Base-by-base conservation (phyloP, 2,329 filamentous ascomycete species). In the Emmonsiellopsis sp. region DNA sequence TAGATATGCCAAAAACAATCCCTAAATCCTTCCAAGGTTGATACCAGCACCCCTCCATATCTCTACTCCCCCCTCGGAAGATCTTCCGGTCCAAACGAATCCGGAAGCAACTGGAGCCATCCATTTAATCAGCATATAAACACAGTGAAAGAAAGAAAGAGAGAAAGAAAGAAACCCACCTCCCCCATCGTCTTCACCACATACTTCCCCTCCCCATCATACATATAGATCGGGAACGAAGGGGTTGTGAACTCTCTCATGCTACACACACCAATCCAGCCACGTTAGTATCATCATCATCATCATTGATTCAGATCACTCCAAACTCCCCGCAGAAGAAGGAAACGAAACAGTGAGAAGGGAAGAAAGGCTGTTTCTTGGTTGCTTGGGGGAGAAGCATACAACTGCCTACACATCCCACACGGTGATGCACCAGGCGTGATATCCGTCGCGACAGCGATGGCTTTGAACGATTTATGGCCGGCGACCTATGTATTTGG, bases 331-430 rank as follows among this genome's bases (percentile, higher is more conserved):
- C 20, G 6, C 16, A n/a, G 26, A 30, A 11, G 32, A 16, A 26
- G 6, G 7, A 11, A 54, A 9, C 13, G 8, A 38, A 26, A 30
- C 42, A 42, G 7, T 6, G 13, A 1, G 31, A 10, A 13, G 7
- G 13, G 31, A n/a, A 7, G 11, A 41, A 2, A 11, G 10, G 31
- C 4, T 32, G 30, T 16, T 32, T 34, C 3, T n/a, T n/a, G 15
- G 20, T 20, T 20, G 3, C 11, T n/a, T n/a, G 3, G 20, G 20
- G 20, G 20, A 5, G 20, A 32, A 37, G 64, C 66, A 43, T 67
- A 89, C 86, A 92, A 95, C 69, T 96, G 92, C 63, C 92, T 79
- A 70, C 92, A 97, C 90, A 95, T 96, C 53, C 93, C 93, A 67
- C 93, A 98, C 0, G 93, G 93, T 57, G 85, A 76, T 3, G 73